Base-by-base conservation (phyloP, 805 yeast species). In the Suhomyces faveliae region DNA sequence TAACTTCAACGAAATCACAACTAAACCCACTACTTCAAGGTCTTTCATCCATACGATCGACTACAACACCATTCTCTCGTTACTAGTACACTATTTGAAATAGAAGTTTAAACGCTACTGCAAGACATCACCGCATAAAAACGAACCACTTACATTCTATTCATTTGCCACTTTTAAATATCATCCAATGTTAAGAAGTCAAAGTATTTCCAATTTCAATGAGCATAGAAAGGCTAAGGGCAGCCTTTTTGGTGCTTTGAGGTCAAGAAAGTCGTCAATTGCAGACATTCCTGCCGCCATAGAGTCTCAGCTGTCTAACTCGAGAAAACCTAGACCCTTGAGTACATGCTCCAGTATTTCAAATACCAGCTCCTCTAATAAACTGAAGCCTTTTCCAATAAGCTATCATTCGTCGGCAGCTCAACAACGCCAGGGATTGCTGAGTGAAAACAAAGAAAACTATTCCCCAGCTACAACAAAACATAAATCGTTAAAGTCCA, bases 161-260 rank as follows among this genome's bases (percentile, higher is more conserved):
- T 33, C 21, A 20, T 15, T 33, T 9, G 21, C 37, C 15, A 8
- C 37, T n/a, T 17, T 17, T 17, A 12, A 17, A 9, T 12, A 33
- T 10, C 6, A 17, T 17, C 21, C 13, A 23, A 63, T 63, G 68
- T 52, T 63, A 30, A 56, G 66, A 43, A 62, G 67, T 42, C 66
- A 60, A 29, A 61, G 66, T 45, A 58, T 60, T 10, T 50, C 57
- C 19, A 60, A 60, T 46, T 45, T 63, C 5, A 51, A 52, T 39
- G 66, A 61, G n/a, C 55, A 50, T 33, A 40, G 39, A 8, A 49
- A 43, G 45, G 24, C 49, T 30, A 49, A 47, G 27, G 30, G 40
- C 9, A 24, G 50, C n/a, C 47, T 59, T 42, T 54, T 60, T 24
- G 47, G 47, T 27, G 50, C 57, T 8, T 51, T 58, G 40, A 52